Conservation (phyloP, 768 basidiomycete genomes). For the Tricholoma sp. region DNA sequence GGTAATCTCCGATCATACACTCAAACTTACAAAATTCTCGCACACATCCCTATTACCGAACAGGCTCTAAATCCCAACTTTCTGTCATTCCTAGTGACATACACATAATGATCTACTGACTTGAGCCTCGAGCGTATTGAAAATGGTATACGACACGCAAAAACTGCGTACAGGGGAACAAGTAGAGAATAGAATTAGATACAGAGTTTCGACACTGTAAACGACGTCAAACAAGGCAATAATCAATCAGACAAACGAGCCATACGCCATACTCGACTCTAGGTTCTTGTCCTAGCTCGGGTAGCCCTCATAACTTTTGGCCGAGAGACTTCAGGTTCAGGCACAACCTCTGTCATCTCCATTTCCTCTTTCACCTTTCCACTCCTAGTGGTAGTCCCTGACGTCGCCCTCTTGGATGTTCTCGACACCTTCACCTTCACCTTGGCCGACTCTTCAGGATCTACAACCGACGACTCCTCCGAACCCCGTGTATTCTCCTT, state of each 20-base stretch:
- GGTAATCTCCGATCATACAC: too few species aligned
- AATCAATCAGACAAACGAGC: neutral
- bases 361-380: constrained; percentile 19
- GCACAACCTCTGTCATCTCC: constrained; percentile 17
- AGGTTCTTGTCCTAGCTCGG: constrained; percentile 30
- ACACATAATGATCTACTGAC: too few species aligned
- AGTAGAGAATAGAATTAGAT: neutral
- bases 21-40: too few species aligned
- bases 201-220: neutral
- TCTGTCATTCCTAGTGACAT: too few species aligned
- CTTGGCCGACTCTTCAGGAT: constrained; percentile 27
- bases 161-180: too few species aligned
- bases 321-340: constrained; percentile 15
- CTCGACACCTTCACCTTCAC: constrained; percentile 34
- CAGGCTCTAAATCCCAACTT: too few species aligned
- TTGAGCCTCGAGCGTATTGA: too few species aligned
- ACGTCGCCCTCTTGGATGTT: constrained; percentile 21
- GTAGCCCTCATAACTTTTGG: constrained; percentile 20
- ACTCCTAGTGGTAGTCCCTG: constrained; percentile 4
- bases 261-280: constrained; percentile 4
- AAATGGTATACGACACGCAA: too few species aligned
- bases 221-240: neutral
- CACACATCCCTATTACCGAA: too few species aligned
- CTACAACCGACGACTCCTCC: constrained; percentile 14
- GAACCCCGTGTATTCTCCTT: constrained; percentile 37